A percentile compares a stretch with the other conserved stretches of the same genome.
Conservation (phyloP, 805 yeast genomes). For the Starmerella riodocensis region DNA sequence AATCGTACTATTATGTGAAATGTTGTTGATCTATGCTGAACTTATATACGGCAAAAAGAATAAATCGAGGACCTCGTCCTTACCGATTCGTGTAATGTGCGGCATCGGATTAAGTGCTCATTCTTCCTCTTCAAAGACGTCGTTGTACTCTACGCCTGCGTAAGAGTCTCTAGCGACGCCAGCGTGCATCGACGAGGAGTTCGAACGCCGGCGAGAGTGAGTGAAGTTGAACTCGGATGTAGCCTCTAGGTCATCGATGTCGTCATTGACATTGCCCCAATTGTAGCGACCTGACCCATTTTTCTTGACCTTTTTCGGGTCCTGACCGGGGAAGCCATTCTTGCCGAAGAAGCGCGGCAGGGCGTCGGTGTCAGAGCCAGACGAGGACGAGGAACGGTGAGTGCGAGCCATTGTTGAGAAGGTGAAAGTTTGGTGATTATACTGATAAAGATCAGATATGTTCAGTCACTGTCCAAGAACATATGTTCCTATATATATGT, state of each 20-base stretch:
- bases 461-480: too few relatives aligned
- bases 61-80: too few relatives aligned
- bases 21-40: too few relatives aligned
- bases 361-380: constrained; percentile 40
- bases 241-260: constrained; percentile 47
- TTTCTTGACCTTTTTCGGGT: constrained; percentile 68
- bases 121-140: constrained; percentile 14
- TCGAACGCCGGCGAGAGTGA: constrained; percentile 28
- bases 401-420: constrained; percentile 22
- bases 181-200: constrained; percentile 21
- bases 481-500: too few relatives aligned
- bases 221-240: constrained; percentile 38
- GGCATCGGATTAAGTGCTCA: too few relatives aligned
- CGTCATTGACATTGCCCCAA: constrained; percentile 70
- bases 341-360: constrained; percentile 68
- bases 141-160: constrained; percentile 6
- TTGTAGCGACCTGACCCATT: constrained; percentile 76
- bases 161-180: constrained; percentile 8
- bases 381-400: constrained; percentile 21
- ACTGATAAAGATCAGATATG: neutral
- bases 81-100: too few relatives aligned
- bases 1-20: too few relatives aligned
- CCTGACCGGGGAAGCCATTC: constrained; percentile 51
- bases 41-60: too few relatives aligned
- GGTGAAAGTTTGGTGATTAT: neutral